Evolutionary conservation across 1,284 basidiomycete genomes (phyloP).

Genomic region (Melanopsichium pennsylvanicum): DNA sequence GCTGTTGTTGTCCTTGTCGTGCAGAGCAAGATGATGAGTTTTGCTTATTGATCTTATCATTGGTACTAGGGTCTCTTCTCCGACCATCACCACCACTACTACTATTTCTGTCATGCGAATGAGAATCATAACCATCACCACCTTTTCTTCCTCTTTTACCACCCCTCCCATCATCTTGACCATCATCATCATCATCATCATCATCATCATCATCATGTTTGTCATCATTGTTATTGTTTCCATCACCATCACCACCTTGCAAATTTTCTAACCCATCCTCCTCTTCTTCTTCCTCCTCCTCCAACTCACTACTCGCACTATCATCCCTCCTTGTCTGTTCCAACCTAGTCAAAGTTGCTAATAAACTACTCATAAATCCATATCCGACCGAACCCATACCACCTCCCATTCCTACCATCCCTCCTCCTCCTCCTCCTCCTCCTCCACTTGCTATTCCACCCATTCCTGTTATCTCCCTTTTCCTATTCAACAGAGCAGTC

Average conservation of each 20-base stretch:
- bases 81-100: not conserved
- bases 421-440: not conserved
- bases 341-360: constrained; percentile 31
- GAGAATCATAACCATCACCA: not conserved
- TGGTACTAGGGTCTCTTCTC: not conserved
- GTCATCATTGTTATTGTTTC: too few species aligned
- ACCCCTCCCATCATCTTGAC: not conserved
- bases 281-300: constrained; percentile 4
- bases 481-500: constrained; percentile 21
- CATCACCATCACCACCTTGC: not conserved
- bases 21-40: too few species aligned
- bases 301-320: not conserved
- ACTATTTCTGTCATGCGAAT: not conserved
- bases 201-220: not conserved
- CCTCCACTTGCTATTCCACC: constrained; percentile 4
- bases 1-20: not conserved
- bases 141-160: not conserved
- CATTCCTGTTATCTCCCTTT: too few species aligned
- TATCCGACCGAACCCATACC: constrained; percentile 6
- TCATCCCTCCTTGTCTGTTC: constrained; percentile 30
- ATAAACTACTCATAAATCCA: constrained; percentile 36
- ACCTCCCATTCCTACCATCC: not conserved
- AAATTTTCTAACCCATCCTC: constrained; percentile 1
- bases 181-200: not conserved
- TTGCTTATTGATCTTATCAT: too few species aligned